Conservation (phyloP, 176 grass and related monocot genomes). For the Areca catechu region DNA sequence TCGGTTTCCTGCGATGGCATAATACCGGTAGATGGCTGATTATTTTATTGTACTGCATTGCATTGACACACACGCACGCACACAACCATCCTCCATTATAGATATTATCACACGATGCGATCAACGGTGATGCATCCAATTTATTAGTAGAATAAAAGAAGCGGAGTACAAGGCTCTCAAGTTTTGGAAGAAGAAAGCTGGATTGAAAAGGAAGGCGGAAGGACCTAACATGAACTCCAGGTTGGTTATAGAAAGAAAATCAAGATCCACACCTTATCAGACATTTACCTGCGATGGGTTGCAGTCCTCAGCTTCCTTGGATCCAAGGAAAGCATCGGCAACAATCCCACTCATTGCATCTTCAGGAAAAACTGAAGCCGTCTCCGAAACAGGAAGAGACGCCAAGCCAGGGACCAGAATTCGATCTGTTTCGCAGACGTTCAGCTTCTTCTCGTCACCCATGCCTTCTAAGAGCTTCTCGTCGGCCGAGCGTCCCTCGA, state of each 20-base stretch:
- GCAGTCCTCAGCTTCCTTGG: not conserved
- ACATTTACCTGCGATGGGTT: conserved; percentile 30
- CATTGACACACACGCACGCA: no score
- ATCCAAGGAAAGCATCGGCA: not conserved
- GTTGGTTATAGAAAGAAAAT: not conserved
- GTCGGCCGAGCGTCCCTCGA: not conserved
- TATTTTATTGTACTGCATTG: no score
- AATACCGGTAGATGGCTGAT: no score
- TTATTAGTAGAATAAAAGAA: no score
- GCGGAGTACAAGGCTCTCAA: no score
- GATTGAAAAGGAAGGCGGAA: not conserved
- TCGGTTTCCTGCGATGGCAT: no score
- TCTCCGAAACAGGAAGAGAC: not conserved
- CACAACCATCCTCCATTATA: no score
- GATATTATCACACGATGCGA: no score
- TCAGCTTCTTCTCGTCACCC: not conserved
- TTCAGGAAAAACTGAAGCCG: not conserved
- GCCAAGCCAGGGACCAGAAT: conserved; percentile 8
- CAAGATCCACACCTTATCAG: not conserved
- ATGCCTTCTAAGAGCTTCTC: no score
- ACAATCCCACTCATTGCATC: not conserved
- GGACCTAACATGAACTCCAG: not conserved
- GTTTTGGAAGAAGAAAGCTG: no score
- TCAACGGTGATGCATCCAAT: no score
- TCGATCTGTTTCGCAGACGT: not conserved